phyloP scores from a whole-genome alignment of 2,329 filamentous ascomycete genomes.

The Botrytis fragariae region DNA sequence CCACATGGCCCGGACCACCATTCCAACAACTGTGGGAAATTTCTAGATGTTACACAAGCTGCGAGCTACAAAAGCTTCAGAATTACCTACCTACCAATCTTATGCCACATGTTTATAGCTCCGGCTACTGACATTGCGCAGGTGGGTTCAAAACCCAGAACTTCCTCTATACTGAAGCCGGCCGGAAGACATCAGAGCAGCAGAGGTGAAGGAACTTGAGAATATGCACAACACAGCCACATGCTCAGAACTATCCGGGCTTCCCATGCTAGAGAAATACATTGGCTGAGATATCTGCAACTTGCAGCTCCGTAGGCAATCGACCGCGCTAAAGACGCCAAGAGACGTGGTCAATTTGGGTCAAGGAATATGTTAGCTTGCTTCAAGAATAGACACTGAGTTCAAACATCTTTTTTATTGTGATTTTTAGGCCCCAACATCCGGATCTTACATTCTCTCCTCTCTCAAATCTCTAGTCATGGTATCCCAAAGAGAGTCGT shows the following conservation, averaged over 20 bases:
- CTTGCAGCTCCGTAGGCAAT: background rate
- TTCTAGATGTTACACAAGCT: background rate
- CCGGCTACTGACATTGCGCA: too few relatives aligned
- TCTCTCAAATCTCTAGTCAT: background rate
- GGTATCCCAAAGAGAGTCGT: background rate
- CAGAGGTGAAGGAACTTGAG: background rate
- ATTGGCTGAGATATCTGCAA: background rate
- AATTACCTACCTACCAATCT: background rate
- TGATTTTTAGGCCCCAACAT: background rate
- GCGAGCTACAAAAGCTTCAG: background rate
- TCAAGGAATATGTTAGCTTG: background rate
- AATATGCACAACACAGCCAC: background rate
- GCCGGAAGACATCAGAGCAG: background rate
- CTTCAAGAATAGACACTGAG: background rate
- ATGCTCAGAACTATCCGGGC: background rate
- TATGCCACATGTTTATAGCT: background rate
- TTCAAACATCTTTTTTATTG: background rate
- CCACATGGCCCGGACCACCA: background rate
- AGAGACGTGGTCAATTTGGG: background rate
- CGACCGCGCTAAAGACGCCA: background rate
- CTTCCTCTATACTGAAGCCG: background rate
- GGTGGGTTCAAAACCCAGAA: too few relatives aligned
- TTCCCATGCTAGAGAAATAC: background rate
- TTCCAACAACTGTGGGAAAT: background rate
- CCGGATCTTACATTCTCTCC: fast-evolving